Conservation (phyloP, 352 stramenopile genomes). For the Pythium dissotocum region DNA sequence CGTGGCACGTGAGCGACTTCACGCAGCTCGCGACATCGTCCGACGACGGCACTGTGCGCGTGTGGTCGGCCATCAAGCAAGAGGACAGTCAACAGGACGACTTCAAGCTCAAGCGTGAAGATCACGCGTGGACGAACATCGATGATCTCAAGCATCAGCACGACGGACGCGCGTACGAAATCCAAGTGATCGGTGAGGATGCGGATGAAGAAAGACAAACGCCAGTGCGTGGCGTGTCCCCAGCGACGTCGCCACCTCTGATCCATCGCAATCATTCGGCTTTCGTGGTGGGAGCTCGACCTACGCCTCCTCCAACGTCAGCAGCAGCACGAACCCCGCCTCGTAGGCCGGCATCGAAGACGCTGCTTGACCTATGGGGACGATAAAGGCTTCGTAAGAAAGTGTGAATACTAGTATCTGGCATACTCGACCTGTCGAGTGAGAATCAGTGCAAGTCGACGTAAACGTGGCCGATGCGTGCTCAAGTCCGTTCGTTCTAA, state of each 20-base stretch:
- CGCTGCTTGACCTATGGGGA: constrained; percentile 5
- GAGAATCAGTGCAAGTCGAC: no score
- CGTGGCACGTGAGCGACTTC: constrained; percentile 55
- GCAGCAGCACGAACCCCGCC: background rate
- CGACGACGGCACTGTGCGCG: constrained; percentile 59
- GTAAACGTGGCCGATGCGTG: no score
- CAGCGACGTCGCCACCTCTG: background rate
- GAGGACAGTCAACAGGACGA: background rate
- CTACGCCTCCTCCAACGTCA: background rate
- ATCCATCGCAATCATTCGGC: background rate
- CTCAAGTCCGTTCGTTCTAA: no score
- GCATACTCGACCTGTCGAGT: no score
- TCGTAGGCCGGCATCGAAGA: background rate
- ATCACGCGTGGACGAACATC: background rate
- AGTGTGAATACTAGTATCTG: no score
- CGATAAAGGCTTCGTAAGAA: background rate
- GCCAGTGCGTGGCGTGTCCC: background rate
- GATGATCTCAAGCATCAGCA: background rate
- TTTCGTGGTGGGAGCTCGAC: no score
- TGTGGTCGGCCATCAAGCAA: constrained; percentile 5
- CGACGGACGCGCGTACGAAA: background rate
- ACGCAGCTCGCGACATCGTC: constrained; percentile 55
- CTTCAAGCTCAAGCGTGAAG: background rate
- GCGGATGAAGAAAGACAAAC: background rate
- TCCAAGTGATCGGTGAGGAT: background rate